Base-by-base conservation (phyloP, 768 basidiomycete species). In the Tricholoma terreum region DNA sequence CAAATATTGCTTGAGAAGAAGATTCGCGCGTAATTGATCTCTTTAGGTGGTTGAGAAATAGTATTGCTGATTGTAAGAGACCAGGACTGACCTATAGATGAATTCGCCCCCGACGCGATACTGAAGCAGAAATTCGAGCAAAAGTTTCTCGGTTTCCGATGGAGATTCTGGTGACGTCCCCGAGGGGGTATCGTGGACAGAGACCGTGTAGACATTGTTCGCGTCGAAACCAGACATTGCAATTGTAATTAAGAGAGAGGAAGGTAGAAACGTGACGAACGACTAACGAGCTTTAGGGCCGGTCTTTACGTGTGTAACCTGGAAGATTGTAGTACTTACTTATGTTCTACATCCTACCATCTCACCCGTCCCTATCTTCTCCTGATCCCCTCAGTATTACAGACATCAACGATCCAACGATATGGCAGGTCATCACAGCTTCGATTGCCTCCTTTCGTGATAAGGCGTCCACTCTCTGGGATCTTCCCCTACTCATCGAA, bases 91-190 rank as follows among this genome's bases (percentile, higher is more conserved):
- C 94, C 95, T 82, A 73, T 98, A 98, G 53, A 92, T 84, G 76
- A 94, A 98, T 66, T 92, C 90, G 61, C 89, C 90, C 10, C 90
- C 92, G 48, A 95, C 83, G 60, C 95, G 85, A 74, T 91, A 98
- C 53, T 87, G 85, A 54, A 92, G 79, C 43, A 98, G 78, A 73
- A 98, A 98, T 33, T 97, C 90, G 52, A 87, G 80, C 21, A 96
- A 78, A 24, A 87, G 76, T 66, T 85, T 86, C 67, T 94, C 92
- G 0, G 85, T 85, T 66, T 92, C 89, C 3, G 93, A 87, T 5
- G 90, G 89, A 0, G 85, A 80, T 17, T 94, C 91, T 21, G 86
- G 81, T 14, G 81, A 74, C 10, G 78, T 73, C 15, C 82, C 77
- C 7, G 81, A 65, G 0, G 86, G 76, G 6, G 77, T 72, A 61